Percentiles rank a stretch among this genome's conserved stretches.
phyloP scores from a whole-genome alignment of 1,139 yeast genomes.

The Geotrichum siamense region DNA sequence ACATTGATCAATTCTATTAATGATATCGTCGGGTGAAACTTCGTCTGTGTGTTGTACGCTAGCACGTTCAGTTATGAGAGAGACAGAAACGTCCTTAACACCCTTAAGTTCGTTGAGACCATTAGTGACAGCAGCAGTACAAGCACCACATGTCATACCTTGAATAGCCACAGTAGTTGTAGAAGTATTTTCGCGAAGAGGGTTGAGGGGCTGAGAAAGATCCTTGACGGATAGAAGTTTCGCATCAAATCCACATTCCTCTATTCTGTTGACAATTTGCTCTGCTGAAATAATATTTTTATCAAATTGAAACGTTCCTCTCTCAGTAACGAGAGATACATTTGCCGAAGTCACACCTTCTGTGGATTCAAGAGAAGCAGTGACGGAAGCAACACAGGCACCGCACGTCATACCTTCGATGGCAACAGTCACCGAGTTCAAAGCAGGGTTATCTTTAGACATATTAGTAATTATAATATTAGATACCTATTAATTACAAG shows the following conservation, averaged over 20 bases:
- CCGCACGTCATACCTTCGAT: constrained; percentile 67
- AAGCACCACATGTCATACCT: constrained; percentile 79
- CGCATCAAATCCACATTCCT: constrained; percentile 73
- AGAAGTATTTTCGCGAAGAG: neutral
- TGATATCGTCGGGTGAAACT: constrained; percentile 37
- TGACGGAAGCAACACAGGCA: constrained; percentile 63
- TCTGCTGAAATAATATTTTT: constrained; percentile 32
- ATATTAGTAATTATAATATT: neutral
- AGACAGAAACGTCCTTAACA: constrained; percentile 49
- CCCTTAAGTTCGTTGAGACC: constrained; percentile 47
- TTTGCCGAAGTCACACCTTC: constrained; percentile 39
- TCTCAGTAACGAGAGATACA: constrained; percentile 61
- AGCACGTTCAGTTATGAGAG: constrained; percentile 70
- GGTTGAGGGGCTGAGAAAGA: neutral
- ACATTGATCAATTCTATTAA: constrained; percentile 56
- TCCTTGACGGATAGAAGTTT: constrained; percentile 11
- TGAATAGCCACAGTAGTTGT: constrained; percentile 22
- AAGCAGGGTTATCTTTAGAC: too few relatives aligned
- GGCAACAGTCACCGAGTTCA: constrained; percentile 7
- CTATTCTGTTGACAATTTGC: constrained; percentile 45
- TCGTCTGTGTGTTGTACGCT: constrained; percentile 44
- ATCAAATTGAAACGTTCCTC: constrained; percentile 51
- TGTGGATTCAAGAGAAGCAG: constrained; percentile 43
- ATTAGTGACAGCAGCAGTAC: constrained; percentile 56
- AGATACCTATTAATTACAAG: too few relatives aligned